Percentiles rank a stretch among this genome's conserved stretches.
Evolutionary conservation across 2,329 filamentous ascomycete species (phyloP).

Genomic region (Stagonosporopsis rhizophila): DNA sequence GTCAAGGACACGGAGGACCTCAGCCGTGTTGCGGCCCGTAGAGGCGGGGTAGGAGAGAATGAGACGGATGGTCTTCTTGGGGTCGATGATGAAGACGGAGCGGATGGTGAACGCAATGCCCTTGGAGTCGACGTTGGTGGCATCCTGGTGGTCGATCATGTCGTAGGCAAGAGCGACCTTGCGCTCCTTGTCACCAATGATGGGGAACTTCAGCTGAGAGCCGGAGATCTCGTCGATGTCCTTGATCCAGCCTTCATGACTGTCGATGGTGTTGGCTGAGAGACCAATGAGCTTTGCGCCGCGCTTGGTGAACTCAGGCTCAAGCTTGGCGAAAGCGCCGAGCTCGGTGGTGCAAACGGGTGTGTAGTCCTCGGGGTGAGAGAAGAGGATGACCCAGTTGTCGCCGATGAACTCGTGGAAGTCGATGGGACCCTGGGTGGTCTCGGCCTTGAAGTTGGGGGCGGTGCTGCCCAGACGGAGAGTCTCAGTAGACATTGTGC

Average conservation of each 20-base stretch:
- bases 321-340: slow-evolving; percentile 68
- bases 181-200: slow-evolving; percentile 62
- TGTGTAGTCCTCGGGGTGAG: slow-evolving; percentile 69
- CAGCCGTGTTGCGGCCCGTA: slow-evolving; percentile 63
- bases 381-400: slow-evolving; percentile 75
- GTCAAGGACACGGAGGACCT: slow-evolving; percentile 61
- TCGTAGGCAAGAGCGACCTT: slow-evolving; percentile 60
- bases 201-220: slow-evolving; percentile 58
- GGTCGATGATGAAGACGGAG: slow-evolving; percentile 70
- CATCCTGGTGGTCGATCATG: slow-evolving; percentile 62
- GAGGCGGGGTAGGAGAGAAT: slow-evolving; percentile 69
- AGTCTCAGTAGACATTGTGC: slow-evolving; percentile 48
- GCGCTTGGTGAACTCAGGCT: slow-evolving; percentile 69
- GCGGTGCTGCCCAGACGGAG: slow-evolving; percentile 71
- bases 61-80: slow-evolving; percentile 68
- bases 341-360: slow-evolving; percentile 69
- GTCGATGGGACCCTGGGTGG: slow-evolving; percentile 70
- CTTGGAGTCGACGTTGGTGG: slow-evolving; percentile 65
- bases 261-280: slow-evolving; percentile 59
- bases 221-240: slow-evolving; percentile 61
- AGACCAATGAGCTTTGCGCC: slow-evolving; percentile 68
- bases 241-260: slow-evolving; percentile 61
- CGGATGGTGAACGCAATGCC: slow-evolving; percentile 69
- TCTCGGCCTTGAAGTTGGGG: slow-evolving; percentile 73
- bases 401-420: slow-evolving; percentile 76